phyloP scores from a whole-genome alignment of 2,329 filamentous ascomycete genomes.

The Ceratocystis papillata region DNA sequence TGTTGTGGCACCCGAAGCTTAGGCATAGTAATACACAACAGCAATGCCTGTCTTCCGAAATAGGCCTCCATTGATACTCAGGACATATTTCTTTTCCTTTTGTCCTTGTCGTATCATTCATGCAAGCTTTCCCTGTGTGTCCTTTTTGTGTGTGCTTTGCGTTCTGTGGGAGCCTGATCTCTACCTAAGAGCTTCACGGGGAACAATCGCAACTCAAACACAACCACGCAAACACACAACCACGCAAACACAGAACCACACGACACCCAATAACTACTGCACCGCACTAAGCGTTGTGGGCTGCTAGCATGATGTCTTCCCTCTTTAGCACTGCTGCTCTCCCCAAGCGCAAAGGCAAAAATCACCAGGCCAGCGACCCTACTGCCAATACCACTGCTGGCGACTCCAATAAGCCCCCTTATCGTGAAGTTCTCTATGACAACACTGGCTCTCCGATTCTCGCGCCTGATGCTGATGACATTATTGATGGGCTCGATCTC shows the following conservation, averaged over 20 bases:
- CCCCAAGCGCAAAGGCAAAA: slow-evolving; percentile 17
- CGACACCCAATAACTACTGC: not conserved
- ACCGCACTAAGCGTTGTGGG: not conserved
- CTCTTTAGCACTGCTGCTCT: slow-evolving; percentile 17
- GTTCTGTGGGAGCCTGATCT: no score
- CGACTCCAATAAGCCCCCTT: not conserved
- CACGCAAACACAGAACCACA: not conserved
- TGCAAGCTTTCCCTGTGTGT: no score
- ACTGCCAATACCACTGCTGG: not conserved
- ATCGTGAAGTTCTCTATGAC: not conserved
- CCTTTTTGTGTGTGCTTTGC: no score
- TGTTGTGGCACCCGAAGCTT: not conserved
- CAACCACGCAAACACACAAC: not conserved
- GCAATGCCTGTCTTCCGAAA: not conserved
- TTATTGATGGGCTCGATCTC: slow-evolving; percentile 23
- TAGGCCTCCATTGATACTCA: not conserved
- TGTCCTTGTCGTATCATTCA: no score
- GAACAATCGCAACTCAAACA: not conserved
- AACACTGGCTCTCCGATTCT: slow-evolving; percentile 16
- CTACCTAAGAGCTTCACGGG: not conserved
- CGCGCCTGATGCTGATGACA: slow-evolving; percentile 22
- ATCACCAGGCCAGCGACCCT: not conserved
- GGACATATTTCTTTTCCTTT: not conserved
- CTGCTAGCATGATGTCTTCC: slow-evolving; percentile 22
- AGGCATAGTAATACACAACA: not conserved